Evolutionary conservation across 2,329 filamentous ascomycete genomes (phyloP), one percentile per base, ranked within the genome.

Genomic region (Ascochyta viciae-villosae): DNA sequence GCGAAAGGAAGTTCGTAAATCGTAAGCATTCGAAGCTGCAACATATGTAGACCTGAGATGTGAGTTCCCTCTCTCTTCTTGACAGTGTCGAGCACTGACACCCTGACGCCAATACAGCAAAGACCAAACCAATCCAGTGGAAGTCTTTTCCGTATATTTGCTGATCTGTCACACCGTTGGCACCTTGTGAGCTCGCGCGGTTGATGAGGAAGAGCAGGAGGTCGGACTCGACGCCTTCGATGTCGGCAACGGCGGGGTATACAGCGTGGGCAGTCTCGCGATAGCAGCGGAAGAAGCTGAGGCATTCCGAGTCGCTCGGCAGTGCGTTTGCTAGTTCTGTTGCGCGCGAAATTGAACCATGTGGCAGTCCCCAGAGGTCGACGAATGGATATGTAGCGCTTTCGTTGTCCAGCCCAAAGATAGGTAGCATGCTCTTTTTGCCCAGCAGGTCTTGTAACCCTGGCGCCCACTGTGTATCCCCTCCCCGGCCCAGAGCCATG

Each of bases 361-460:
- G 84, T 2, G 83, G 84, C 6, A 85, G 61, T 1, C 80, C 86
- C 85, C 85, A 88, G 3, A 88, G 74, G 65, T 87, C 85, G 26
- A 88, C 84, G 63, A 88, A 88, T 6, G 85, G 85, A 65, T 88
- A 88, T 8, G 85, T 87, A 4, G 84, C 84, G 34, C 82, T 85
- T 64, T 87, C 85, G 62, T 88, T 87, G 65, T 87, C 85, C 31
- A 88, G 77, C 3, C 85, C 85, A 53, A 88, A 80, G 50, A 87
- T 83, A 0, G 85, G 85, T 22, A 88, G 72, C 61, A 88, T 85
- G 42, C 83, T 85, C 62, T 85, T 85, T 61, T 76, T 77, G 54
- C 86, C 84, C 40, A 87, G 72, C 12, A 87, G 73, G 44, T 86
- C 82, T 60, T 85, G 81, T 12, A 85, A 78, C 33, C 83, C 81